A percentile compares a stretch with the other conserved stretches of the same genome.
phyloP scores from a whole-genome alignment of 2,329 filamentous ascomycete genomes.

The Alternaria sp. region DNA sequence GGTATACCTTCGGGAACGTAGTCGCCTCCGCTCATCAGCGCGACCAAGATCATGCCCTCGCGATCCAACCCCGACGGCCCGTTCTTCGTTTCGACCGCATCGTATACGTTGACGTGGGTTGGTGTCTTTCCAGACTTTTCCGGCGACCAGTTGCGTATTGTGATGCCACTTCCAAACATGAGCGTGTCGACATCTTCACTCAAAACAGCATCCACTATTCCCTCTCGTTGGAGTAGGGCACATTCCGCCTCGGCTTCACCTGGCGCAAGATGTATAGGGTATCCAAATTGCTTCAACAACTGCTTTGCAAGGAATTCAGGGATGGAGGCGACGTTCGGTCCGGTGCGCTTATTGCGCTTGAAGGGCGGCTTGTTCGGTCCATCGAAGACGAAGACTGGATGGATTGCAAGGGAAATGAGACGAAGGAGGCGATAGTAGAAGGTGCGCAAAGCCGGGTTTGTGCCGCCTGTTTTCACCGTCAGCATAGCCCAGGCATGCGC shows the following conservation, averaged over 20 bases:
- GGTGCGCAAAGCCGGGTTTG: constrained; percentile 88
- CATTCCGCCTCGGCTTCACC: constrained; percentile 98
- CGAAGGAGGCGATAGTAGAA: constrained; percentile 90
- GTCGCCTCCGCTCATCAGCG: constrained; percentile 93
- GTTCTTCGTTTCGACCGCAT: constrained; percentile 66
- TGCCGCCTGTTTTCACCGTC: constrained; percentile 66
- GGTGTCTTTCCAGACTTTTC: constrained; percentile 74
- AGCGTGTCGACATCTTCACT: constrained; percentile 97
- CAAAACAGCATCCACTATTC: constrained; percentile 79
- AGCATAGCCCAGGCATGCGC: constrained; percentile 15
- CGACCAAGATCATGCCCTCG: constrained; percentile 91
- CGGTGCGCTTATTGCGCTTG: constrained; percentile 82
- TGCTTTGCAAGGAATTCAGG: constrained; percentile 81
- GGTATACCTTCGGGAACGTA: constrained; percentile 89
- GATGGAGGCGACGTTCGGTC: constrained; percentile 69
- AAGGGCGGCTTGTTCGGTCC: constrained; percentile 83
- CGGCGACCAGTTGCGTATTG: constrained; percentile 82
- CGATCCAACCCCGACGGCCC: constrained; percentile 71
- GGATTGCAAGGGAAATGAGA: constrained; percentile 77
- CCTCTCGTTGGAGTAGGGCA: constrained; percentile 80
- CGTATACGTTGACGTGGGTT: constrained; percentile 87
- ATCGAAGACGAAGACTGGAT: constrained; percentile 90
- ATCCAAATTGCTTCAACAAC: constrained; percentile 84
- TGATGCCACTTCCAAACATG: constrained; percentile 90
- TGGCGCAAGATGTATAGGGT: constrained; percentile 83